phyloP scores from a whole-genome alignment of 2,329 filamentous ascomycete species.

The Scedosporium dehoogii region DNA sequence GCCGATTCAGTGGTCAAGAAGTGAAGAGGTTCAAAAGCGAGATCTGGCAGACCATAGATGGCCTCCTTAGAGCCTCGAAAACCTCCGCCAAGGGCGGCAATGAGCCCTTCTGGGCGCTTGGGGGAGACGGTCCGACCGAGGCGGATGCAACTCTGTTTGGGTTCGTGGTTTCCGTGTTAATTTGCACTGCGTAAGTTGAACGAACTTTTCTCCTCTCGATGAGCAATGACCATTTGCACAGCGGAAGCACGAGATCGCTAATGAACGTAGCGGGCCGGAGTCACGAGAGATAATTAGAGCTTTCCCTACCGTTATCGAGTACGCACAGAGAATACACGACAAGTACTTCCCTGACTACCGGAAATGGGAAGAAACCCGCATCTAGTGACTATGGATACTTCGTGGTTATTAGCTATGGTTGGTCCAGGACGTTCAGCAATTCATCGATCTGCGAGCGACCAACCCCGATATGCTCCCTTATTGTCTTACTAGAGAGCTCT shows the following conservation, averaged over 20 bases:
- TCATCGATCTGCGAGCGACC: too few relatives aligned
- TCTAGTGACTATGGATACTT: too few relatives aligned
- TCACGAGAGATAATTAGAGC: slow-evolving; percentile 32
- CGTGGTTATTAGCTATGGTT: too few relatives aligned
- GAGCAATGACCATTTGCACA: neutral
- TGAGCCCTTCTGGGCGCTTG: slow-evolving; percentile 47
- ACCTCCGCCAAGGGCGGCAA: slow-evolving; percentile 7
- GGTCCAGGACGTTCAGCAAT: too few relatives aligned
- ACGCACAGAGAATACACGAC: slow-evolving; percentile 45
- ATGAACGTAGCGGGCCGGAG: slow-evolving; percentile 31
- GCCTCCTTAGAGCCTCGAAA: slow-evolving; percentile 29
- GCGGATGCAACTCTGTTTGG: slow-evolving; percentile 48
- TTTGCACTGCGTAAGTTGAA: slow-evolving; percentile 41
- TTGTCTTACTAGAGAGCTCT: too few relatives aligned
- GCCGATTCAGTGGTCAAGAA: slow-evolving; percentile 40
- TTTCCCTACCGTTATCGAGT: slow-evolving; percentile 41
- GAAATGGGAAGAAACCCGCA: slow-evolving; percentile 17
- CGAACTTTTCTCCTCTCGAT: neutral
- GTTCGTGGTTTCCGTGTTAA: slow-evolving; percentile 41
- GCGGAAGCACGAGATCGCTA: neutral
- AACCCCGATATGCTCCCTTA: too few relatives aligned
- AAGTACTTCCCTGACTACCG: slow-evolving; percentile 49
- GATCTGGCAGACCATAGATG: slow-evolving; percentile 43
- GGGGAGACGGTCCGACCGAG: slow-evolving; percentile 42
- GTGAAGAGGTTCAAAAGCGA: slow-evolving; percentile 33